These are phyloP conservation scores for Boletus fagicola DNA, from an alignment of 768 basidiomycete species.

Conservation along the genomic window DNA sequence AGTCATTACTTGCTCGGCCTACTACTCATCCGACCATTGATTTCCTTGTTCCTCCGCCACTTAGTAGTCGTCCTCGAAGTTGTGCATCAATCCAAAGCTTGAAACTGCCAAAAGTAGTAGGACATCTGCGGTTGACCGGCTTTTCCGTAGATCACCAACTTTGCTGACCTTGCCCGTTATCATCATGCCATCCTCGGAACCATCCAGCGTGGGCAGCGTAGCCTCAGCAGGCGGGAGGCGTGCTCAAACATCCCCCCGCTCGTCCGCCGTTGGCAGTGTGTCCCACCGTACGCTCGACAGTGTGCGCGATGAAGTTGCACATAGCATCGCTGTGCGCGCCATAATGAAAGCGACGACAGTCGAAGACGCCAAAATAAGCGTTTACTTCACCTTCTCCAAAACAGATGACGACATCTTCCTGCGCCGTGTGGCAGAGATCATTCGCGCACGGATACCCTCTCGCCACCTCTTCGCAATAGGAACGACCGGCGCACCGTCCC, in stretches of 20 bases:
- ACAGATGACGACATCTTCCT: slow-evolving; percentile 57
- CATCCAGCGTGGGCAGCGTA: slow-evolving; percentile 22
- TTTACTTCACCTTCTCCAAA: slow-evolving; percentile 59
- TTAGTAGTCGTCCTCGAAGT: not conserved
- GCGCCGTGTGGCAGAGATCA: slow-evolving; percentile 47
- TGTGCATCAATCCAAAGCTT: not conserved
- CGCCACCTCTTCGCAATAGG: slow-evolving; percentile 56
- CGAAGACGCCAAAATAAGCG: slow-evolving; percentile 58
- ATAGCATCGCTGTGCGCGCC: slow-evolving; percentile 53
- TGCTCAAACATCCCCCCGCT: slow-evolving; percentile 1
- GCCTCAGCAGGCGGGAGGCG: not conserved
- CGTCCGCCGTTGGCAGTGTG: not conserved
- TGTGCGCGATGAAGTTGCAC: slow-evolving; percentile 58
- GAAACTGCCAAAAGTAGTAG: not conserved
- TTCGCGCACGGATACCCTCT: slow-evolving; percentile 42
- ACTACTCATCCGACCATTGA: too few species aligned
- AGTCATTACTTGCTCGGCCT: not conserved
- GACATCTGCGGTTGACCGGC: not conserved
- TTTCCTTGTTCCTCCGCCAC: not conserved
- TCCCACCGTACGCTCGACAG: slow-evolving; percentile 52
- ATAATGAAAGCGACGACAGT: slow-evolving; percentile 47
- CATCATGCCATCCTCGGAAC: slow-evolving; percentile 27
- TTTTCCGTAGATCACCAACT: not conserved
- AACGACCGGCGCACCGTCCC: slow-evolving; percentile 41
- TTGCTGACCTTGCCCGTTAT: not conserved